Base-by-base conservation (phyloP, 2,329 filamentous ascomycete species). In the Hypoxylon sp. region DNA sequence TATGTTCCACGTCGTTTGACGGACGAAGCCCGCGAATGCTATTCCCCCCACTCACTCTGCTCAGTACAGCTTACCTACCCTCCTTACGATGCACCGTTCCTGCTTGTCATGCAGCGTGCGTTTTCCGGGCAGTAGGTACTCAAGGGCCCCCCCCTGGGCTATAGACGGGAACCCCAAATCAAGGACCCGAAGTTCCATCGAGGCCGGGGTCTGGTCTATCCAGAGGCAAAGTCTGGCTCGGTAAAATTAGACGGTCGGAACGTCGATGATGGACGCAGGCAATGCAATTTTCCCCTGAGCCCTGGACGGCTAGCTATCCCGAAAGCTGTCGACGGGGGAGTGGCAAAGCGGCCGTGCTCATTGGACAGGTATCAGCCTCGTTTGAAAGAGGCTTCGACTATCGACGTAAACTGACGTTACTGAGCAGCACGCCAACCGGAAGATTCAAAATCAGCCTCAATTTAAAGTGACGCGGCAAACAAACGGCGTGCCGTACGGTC, bases 361-460 rank as follows among this genome's bases (percentile, higher is more conserved):
- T 63, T 56, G 55, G 58, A 45, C 48, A 46, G 31, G 48, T 55
- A 61, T 57, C 61, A 63, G 61, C 58, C 58, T 61, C 48, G 55
- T 62, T 59, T 41, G 60, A 55, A n/a, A 57, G 52, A 61, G 60
- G 55, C 43, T 43, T 63, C 33, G 41, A 46, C 48, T 48, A 10
- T 11, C 42, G 21, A 37, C 58, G n/a, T 35, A 35, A n/a, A 35
- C 31, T 35, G 53, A 61, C 58, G 58, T 55, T 56, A 45, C 48
- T 51, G 41, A 40, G 41, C 50, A 43, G 54, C 31, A 52, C 38
- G 54, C 61, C 49, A 58, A 54, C 61, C 61, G 61, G 61, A 59
- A 62, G 40, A 64, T 62, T 64, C 48, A 60, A 45, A 62, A 52
- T 58, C 50, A 60, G 63, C 65, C 65, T 61, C 60, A 60, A 51